Evolutionary conservation across 306 rosid species (phyloP).

Genomic region (barrel medic (Medicago truncatula)): DNA sequence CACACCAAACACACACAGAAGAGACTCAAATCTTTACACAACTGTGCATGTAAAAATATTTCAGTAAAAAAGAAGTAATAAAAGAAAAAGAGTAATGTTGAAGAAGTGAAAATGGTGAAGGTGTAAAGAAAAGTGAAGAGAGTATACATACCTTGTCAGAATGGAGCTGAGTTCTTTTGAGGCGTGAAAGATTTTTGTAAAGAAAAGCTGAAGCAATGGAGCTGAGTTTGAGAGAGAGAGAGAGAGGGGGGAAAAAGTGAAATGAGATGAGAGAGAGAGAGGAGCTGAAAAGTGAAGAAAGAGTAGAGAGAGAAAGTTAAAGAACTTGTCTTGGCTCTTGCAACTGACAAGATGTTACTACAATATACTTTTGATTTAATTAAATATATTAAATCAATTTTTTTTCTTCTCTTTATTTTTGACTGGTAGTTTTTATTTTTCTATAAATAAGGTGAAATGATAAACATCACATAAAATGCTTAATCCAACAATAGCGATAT

Average conservation of each 20-base stretch:
- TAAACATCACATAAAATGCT: no score
- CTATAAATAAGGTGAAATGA: no score
- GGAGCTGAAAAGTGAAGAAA: not conserved
- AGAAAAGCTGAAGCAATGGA: not conserved
- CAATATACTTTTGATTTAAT: not conserved
- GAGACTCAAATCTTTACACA: not conserved
- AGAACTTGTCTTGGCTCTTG: not conserved
- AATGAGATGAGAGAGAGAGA: not conserved
- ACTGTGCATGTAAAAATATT: conserved; percentile 21
- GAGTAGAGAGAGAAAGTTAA: not conserved
- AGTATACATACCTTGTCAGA: not conserved
- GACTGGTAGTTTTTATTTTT: no score
- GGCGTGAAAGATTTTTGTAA: not conserved
- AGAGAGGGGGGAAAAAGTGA: not conserved
- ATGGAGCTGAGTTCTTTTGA: conserved; percentile 2
- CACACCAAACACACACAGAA: conserved; percentile 6
- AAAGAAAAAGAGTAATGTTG: not conserved
- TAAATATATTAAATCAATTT: not conserved
- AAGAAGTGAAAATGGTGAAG: conserved; percentile 8
- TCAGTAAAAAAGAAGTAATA: not conserved
- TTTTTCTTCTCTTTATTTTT: no score
- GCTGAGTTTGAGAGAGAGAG: not conserved
- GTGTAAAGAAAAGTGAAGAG: not conserved
- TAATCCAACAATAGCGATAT: no score
- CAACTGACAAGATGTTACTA: conserved; percentile 9